phyloP scores from a whole-genome alignment of 768 basidiomycete species.

The Boletus sp. region DNA sequence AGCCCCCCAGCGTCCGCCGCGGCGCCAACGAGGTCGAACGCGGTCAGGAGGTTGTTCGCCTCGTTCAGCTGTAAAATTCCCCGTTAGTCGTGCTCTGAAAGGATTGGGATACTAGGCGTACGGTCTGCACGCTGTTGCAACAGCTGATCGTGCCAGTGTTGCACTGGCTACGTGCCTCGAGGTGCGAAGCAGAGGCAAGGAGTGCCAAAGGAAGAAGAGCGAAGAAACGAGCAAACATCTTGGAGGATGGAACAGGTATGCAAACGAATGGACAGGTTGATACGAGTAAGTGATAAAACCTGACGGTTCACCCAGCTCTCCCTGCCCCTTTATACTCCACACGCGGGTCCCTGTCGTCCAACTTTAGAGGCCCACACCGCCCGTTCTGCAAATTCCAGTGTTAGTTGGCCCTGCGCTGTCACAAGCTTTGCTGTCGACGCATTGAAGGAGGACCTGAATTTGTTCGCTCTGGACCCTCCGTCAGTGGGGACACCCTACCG shows the following conservation, averaged over 20 bases:
- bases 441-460: not conserved
- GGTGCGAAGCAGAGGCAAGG: constrained; percentile 11
- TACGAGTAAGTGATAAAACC: not conserved
- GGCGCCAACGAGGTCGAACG: not conserved
- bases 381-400: not conserved
- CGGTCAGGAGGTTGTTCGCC: not conserved
- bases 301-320: not conserved
- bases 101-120: not conserved
- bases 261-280: constrained; percentile 1
- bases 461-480: not conserved
- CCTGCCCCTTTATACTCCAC: not conserved
- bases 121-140: constrained; percentile 7
- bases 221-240: constrained; percentile 17
- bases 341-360: not conserved
- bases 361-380: not conserved
- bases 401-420: not conserved
- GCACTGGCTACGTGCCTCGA: constrained; percentile 11
- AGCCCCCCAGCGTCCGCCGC: not conserved
- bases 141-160: constrained; percentile 8
- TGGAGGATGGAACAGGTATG: not conserved
- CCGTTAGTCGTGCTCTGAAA: not conserved
- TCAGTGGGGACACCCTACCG: not conserved
- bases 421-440: not conserved
- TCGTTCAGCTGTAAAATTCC: not conserved
- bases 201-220: constrained; percentile 13